Conservation (phyloP, 225 moss, liverwort and hornwort species). For the Pleurozium schreberi region DNA sequence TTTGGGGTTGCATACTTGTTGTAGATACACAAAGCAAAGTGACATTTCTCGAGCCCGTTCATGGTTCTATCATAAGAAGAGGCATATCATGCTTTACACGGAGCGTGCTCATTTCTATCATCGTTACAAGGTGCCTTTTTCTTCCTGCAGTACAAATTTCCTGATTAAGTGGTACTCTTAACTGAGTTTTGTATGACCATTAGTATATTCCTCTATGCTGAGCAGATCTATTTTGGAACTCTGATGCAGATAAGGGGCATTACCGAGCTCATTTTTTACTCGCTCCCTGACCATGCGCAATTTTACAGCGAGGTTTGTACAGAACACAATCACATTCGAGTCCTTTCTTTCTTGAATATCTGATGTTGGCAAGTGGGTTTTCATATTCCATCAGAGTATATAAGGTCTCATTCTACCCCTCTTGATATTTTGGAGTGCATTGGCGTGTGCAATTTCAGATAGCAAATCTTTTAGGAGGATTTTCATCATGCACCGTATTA, state of each 20-base stretch:
- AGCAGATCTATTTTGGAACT: neutral
- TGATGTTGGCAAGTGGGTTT: neutral
- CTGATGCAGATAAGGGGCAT: slow-evolving; percentile 69
- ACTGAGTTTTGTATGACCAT: neutral
- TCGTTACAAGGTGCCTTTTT: slow-evolving; percentile 63
- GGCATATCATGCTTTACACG: slow-evolving; percentile 78
- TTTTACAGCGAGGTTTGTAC: slow-evolving; percentile 68
- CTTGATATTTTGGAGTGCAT: neutral
- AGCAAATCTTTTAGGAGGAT: slow-evolving; percentile 57
- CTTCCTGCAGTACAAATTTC: neutral
- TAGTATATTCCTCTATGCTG: neutral
- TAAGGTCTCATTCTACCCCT: neutral
- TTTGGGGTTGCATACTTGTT: neutral
- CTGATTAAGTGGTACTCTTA: neutral
- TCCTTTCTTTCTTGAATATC: neutral
- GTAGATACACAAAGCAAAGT: slow-evolving; percentile 82
- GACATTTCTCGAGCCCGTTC: slow-evolving; percentile 80
- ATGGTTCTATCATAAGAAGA: slow-evolving; percentile 84
- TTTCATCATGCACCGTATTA: slow-evolving; percentile 62
- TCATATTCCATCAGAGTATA: neutral
- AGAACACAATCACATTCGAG: neutral
- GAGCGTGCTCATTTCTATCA: slow-evolving; percentile 91
- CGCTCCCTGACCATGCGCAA: slow-evolving; percentile 75
- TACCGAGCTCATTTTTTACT: slow-evolving; percentile 73
- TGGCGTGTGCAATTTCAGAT: slow-evolving; percentile 27